Percentiles rank a stretch among this genome's conserved stretches.
phyloP scores from a whole-genome alignment of 2,329 filamentous ascomycete genomes.

The Fusarium nygamai region DNA sequence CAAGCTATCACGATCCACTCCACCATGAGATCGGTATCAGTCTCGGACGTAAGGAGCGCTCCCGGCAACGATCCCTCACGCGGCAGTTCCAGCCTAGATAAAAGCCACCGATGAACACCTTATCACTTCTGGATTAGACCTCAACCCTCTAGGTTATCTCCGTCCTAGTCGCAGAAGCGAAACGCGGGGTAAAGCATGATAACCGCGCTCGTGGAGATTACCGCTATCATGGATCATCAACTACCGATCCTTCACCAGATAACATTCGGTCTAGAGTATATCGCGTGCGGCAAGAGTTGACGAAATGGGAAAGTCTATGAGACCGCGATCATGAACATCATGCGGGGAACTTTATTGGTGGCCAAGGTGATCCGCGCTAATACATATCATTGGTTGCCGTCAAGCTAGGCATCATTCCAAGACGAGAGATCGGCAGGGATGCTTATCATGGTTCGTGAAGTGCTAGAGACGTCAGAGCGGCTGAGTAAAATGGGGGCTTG shows the following conservation, averaged over 20 bases:
- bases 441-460: background rate
- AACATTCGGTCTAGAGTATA: background rate
- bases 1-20: background rate
- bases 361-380: background rate
- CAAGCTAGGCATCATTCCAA: background rate
- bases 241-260: background rate
- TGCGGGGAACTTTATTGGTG: background rate
- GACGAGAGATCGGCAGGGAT: background rate
- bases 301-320: background rate
- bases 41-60: background rate
- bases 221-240: background rate
- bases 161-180: background rate
- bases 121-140: background rate
- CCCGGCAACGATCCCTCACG: background rate
- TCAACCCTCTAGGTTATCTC: background rate
- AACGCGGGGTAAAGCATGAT: background rate
- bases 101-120: background rate
- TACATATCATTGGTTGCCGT: background rate
- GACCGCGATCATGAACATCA: background rate
- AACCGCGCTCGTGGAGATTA: background rate
- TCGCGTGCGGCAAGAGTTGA: background rate
- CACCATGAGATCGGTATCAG: background rate
- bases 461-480: background rate
- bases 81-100: background rate
- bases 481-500: background rate